Base-by-base conservation (phyloP, 495 filamentous ascomycete genomes). In the Talaromyces adpressus region DNA sequence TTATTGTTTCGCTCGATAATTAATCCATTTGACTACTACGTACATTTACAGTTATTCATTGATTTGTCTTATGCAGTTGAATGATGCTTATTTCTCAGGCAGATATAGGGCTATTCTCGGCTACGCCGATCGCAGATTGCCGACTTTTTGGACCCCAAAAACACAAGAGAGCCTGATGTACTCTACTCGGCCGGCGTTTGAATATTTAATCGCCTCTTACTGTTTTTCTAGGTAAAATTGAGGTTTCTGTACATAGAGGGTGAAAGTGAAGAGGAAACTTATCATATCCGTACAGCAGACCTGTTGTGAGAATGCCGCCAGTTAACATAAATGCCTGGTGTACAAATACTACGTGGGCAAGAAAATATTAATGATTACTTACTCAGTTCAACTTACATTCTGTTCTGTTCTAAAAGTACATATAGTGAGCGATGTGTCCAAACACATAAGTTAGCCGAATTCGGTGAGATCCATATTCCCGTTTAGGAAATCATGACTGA, bases 391-490 rank as follows among this genome's bases (percentile, higher is more conserved):
- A 8, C 3, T 32, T 32, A 8, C 32, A 12, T 11, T 32, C 1
- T 32, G 30, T 39, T 39, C 34, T 14, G 12, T n/a, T n/a, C n/a
- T n/a, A n/a, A 32, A 6, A 4, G 41, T 16, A 49, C 45, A 20
- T 6, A 6, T 4, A 45, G 16, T 20, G 41, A 45, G 6, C 41
- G 14, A 45, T 1, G 41, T 7, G n/a, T 49, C 22, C n/a, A 49
- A 45, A 49, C 45, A 49, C 20, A 49, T 20, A n/a, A n/a, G n/a
- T n/a, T n/a, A 49, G 18, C 45, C 45, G 45, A 20, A 49, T 56
- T 56, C 52, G 52, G 22, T 23, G 22, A 29, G 52, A 59, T 29
- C 57, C 57, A 59, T 59, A 59, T 59, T 59, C 57, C 57, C n/a
- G 18, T 39, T 39, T 36, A 34, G 57, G 57, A 41, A 34, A 59